Evolutionary conservation across 129 eudicot species (phyloP), one percentile per base, ranked within the genome.

Genomic region (Escallonia rubra): DNA sequence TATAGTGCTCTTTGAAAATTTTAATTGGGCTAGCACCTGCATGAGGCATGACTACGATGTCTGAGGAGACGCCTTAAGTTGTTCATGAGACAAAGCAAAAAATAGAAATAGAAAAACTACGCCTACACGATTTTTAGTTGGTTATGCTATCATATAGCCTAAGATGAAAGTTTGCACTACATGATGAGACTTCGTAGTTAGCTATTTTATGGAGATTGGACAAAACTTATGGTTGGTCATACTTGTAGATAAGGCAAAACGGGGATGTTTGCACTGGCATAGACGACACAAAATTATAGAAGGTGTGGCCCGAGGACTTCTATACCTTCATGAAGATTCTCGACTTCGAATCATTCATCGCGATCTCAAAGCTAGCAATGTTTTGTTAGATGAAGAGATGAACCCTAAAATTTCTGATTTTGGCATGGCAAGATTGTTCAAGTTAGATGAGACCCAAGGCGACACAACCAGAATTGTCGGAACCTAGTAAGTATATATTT

Each of bases 321-420:
- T 80, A 40, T 84, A 84, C 56, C 71, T 84, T 43, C 89, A 80
- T 23, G 80, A 80, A 48, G 89, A 84, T 71, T 84, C 83, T 34
- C 81, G 76, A 44, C 61, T 76, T 58, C 70, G 69, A 63, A 80
- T 84, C 3, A 67, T 84, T 45, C 85, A 80, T 51, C 80, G 88
- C 9, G 88, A 79, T 64, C 59, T 83, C 10, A 83, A 83, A 70
- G 80, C 89, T 9, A 76, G 85, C 73, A 83, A 80, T 8, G 43
- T 84, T 57, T 57, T 77, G 41, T 23, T 23, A 23, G 34, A 23
- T 23, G 34, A 23, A 23, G 34, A 23, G 1, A 23, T 23, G 34
- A 23, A 23, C 34, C 34, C 34, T 23, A 23, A 23, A 23, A 23
- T 23, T 23, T 23, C 34, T 23, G 34, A 23, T 23, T 23, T 23